These are phyloP conservation scores for Chlorella variabilis DNA, from an alignment of 163 green algal species.

Conservation along the genomic window DNA sequence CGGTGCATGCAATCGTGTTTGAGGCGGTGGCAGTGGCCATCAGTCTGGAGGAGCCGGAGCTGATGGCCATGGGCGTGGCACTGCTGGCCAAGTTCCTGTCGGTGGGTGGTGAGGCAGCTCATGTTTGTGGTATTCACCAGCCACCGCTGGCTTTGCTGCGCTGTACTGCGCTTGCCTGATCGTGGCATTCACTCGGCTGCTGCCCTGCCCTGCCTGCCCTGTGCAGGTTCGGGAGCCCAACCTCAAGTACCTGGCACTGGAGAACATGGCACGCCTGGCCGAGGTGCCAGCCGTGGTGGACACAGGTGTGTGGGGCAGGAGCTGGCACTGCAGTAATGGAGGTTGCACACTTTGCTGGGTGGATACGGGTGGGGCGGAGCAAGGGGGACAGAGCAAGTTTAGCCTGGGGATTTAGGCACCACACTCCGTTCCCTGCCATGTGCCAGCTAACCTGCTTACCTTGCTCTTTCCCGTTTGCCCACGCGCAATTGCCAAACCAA, in stretches of 20 bases:
- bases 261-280: constrained; percentile 86
- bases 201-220: neutral
- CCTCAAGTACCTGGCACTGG: constrained; percentile 94
- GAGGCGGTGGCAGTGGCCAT: constrained; percentile 91
- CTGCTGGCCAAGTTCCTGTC: constrained; percentile 83
- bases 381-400: too few relatives aligned
- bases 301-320: constrained; percentile 14
- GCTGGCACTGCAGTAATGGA: neutral
- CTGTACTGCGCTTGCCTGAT: neutral
- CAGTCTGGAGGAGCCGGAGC: constrained; percentile 79
- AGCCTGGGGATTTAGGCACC: too few relatives aligned
- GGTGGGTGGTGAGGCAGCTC: neutral
- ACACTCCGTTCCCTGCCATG: too few relatives aligned
- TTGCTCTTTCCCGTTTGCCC: too few relatives aligned
- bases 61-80: constrained; percentile 75
- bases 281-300: constrained; percentile 85
- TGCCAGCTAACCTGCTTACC: too few relatives aligned
- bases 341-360: too few relatives aligned
- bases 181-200: too few relatives aligned
- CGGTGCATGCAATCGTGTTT: constrained; percentile 95
- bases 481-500: neutral
- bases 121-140: too few relatives aligned
- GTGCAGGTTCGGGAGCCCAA: constrained; percentile 85
- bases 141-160: too few relatives aligned
- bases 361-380: too few relatives aligned